Evolutionary conservation across 345 rosid genomes (phyloP).

Genomic region (Salix brachista): DNA sequence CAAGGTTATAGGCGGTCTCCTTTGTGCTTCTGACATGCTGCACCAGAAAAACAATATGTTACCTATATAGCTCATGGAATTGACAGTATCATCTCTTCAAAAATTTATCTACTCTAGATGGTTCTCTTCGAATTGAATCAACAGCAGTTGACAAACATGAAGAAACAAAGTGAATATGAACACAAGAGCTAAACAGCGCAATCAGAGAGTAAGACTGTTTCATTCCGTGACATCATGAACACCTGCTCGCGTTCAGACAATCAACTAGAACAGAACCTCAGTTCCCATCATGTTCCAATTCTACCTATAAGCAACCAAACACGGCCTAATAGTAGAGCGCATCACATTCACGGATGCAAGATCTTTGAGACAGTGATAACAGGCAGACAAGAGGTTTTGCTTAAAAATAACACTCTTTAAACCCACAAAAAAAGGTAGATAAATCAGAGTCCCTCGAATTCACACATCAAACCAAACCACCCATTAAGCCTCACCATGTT

Average conservation of each 20-base stretch:
- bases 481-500: not conserved
- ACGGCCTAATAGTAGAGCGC: conserved; percentile 11
- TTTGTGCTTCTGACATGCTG: conserved; percentile 63
- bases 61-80: not conserved
- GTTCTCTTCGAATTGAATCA: not conserved
- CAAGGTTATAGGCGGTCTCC: conserved; percentile 36
- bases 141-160: conserved; percentile 1
- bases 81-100: not conserved
- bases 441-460: not conserved
- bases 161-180: not conserved
- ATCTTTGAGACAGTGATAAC: conserved; percentile 13
- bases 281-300: conserved; percentile 7
- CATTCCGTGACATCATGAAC: not conserved
- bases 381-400: conserved; percentile 1
- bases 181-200: not conserved
- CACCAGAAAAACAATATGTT: conserved; percentile 14
- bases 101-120: not conserved
- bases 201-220: not conserved
- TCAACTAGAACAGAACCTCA: conserved; percentile 5
- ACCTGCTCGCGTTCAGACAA: not conserved
- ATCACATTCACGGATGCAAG: conserved; percentile 14
- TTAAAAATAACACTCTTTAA: not conserved
- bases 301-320: conserved; percentile 10
- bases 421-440: not conserved
- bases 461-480: not conserved